These are phyloP conservation scores for Talaromyces adpressus DNA, from an alignment of 495 filamentous ascomycete genomes.

Conservation along the genomic window DNA sequence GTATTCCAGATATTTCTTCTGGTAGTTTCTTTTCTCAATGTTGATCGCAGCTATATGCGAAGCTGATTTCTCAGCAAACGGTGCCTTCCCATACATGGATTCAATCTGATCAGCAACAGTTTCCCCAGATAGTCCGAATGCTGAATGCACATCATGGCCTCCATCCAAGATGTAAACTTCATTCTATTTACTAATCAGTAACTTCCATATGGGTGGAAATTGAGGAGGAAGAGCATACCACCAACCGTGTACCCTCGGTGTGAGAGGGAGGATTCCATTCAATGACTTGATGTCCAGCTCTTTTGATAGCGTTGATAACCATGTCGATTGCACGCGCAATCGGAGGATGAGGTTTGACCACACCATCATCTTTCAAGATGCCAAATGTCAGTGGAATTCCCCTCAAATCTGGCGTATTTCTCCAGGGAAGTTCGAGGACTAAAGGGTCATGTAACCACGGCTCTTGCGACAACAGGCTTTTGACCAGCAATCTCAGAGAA, in stretches of 20 bases:
- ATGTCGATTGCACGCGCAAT: slow-evolving; percentile 46
- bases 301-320: slow-evolving; percentile 41
- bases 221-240: slow-evolving; percentile 17
- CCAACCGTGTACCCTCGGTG: slow-evolving; percentile 19
- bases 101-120: slow-evolving; percentile 31
- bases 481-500: slow-evolving; percentile 46
- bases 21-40: slow-evolving; percentile 49
- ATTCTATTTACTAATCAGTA: slow-evolving; percentile 6
- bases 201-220: neutral
- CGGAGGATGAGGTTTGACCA: slow-evolving; percentile 43
- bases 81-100: slow-evolving; percentile 14
- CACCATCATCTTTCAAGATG: slow-evolving; percentile 43
- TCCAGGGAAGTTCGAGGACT: slow-evolving; percentile 56
- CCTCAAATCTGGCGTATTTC: slow-evolving; percentile 37
- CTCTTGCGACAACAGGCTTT: slow-evolving; percentile 43
- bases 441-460: slow-evolving; percentile 63
- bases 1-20: slow-evolving; percentile 62
- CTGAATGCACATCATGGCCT: slow-evolving; percentile 33
- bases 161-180: slow-evolving; percentile 23
- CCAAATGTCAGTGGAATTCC: slow-evolving; percentile 42
- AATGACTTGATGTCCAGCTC: slow-evolving; percentile 49
- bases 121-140: slow-evolving; percentile 52
- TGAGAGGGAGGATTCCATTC: slow-evolving; percentile 54
- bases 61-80: slow-evolving; percentile 27
- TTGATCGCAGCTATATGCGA: slow-evolving; percentile 47